Conservation (phyloP, 179 eudicot species). For the Carnegiea gigantea region DNA sequence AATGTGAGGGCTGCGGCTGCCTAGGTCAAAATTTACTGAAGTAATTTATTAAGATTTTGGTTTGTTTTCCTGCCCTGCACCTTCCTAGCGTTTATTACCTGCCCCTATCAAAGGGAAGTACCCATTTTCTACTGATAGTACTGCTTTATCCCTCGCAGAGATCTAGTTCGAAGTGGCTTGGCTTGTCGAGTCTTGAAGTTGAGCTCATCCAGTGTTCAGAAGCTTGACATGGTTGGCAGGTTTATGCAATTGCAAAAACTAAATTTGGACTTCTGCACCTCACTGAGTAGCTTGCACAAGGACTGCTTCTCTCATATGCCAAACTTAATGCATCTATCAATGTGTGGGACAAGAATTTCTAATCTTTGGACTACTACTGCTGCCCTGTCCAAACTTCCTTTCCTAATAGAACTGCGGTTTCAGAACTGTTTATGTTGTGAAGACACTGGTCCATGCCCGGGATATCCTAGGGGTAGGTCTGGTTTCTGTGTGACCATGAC, state of each 20-base stretch:
- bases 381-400: constrained; percentile 71
- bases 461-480: constrained; percentile 27
- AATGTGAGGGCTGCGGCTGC: constrained; percentile 7
- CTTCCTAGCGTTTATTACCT: not conserved
- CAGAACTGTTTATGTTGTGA: constrained; percentile 60
- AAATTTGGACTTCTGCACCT: constrained; percentile 85
- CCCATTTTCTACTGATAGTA: not conserved
- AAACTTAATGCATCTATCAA: constrained; percentile 65
- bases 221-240: constrained; percentile 72
- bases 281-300: constrained; percentile 62
- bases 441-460: constrained; percentile 48
- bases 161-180: constrained; percentile 65
- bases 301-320: constrained; percentile 89
- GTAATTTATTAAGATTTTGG: constrained; percentile 2
- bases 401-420: constrained; percentile 74
- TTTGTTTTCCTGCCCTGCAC: constrained; percentile 6
- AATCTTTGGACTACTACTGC: constrained; percentile 86
- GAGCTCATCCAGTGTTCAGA: constrained; percentile 70
- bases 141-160: constrained; percentile 39
- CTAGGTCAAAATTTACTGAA: constrained; percentile 8
- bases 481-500: constrained; percentile 1
- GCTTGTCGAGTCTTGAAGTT: constrained; percentile 62
- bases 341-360: constrained; percentile 76
- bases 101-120: not conserved
- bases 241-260: constrained; percentile 63